phyloP scores from a whole-genome alignment of 805 yeast genomes.

The Candida sonorensis region DNA sequence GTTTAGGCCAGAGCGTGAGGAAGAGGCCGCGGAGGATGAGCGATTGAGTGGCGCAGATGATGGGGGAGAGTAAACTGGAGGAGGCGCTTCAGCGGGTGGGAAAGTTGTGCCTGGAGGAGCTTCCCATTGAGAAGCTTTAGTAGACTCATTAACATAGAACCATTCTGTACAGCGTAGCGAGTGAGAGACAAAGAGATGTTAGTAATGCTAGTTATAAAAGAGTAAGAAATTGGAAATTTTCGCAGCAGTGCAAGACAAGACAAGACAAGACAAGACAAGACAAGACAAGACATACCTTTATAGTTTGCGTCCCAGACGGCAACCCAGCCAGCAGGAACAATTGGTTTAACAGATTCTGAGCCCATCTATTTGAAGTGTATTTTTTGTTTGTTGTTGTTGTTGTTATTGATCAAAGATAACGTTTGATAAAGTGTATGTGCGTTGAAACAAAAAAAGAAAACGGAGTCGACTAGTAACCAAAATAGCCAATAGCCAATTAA shows the following conservation, averaged over 20 bases:
- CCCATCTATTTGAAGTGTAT: too few species aligned
- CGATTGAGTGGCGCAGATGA: too few species aligned
- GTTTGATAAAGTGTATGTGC: too few species aligned
- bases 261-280: background rate
- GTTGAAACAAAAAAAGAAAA: too few species aligned
- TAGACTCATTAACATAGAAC: conserved; percentile 71
- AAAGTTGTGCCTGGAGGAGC: conserved; percentile 58
- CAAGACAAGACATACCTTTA: conserved; percentile 22
- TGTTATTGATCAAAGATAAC: too few species aligned
- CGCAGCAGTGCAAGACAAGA: background rate
- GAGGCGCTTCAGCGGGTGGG: conserved; percentile 25
- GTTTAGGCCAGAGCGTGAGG: conserved; percentile 4
- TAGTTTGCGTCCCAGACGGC: conserved; percentile 68
- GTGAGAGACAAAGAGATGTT: background rate
- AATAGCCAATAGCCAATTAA: too few species aligned
- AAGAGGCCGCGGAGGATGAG: background rate
- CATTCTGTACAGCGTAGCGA: conserved; percentile 31
- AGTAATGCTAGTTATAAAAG: too few species aligned
- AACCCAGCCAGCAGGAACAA: conserved; percentile 46
- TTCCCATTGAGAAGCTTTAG: conserved; percentile 88
- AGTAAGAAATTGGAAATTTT: background rate
- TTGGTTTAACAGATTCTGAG: conserved; percentile 18
- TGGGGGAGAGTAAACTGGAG: conserved; percentile 29
- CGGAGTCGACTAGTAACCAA: too few species aligned
- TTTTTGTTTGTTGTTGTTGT: too few species aligned